Conservation (phyloP, 2,329 filamentous ascomycete species). For the Cordyceps javanica region DNA sequence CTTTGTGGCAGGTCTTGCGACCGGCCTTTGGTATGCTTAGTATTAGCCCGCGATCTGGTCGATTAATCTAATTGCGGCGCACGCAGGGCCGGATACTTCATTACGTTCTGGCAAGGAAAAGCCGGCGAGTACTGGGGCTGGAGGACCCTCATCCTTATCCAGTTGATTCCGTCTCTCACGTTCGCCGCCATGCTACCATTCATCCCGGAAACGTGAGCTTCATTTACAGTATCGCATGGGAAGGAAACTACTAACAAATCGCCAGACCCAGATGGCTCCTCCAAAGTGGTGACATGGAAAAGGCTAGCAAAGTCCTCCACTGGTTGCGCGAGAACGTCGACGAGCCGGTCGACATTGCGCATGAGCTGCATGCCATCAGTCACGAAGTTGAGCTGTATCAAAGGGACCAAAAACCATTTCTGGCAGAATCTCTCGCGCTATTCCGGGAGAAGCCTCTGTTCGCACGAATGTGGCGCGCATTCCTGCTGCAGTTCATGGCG, state of each 20-base stretch:
- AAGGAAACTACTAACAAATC: not conserved
- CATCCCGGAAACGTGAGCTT: constrained; percentile 45
- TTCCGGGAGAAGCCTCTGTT: constrained; percentile 43
- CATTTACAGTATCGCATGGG: not conserved
- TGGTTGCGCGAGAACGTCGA: constrained; percentile 43
- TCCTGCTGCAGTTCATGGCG: constrained; percentile 52
- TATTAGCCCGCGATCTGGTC: not conserved
- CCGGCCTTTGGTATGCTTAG: constrained; percentile 44
- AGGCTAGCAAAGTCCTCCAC: constrained; percentile 37
- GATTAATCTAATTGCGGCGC: constrained; percentile 7
- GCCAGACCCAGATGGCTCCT: constrained; percentile 49
- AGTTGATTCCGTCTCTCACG: constrained; percentile 44
- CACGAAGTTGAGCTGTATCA: constrained; percentile 35
- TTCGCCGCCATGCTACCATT: constrained; percentile 46
- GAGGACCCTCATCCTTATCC: constrained; percentile 46
- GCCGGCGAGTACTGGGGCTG: constrained; percentile 43
- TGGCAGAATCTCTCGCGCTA: constrained; percentile 30
- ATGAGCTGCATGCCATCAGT: constrained; percentile 41
- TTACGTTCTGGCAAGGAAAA: constrained; percentile 45
- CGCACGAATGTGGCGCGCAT: constrained; percentile 49
- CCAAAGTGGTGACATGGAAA: constrained; percentile 39
- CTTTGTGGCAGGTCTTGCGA: constrained; percentile 47
- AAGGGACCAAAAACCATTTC: constrained; percentile 18
- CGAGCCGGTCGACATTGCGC: constrained; percentile 29
- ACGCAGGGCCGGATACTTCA: constrained; percentile 47